A percentile compares a stretch with the other conserved stretches of the same genome.
Conservation (phyloP, 768 basidiomycete species). For the Calocybe gangraenosa region DNA sequence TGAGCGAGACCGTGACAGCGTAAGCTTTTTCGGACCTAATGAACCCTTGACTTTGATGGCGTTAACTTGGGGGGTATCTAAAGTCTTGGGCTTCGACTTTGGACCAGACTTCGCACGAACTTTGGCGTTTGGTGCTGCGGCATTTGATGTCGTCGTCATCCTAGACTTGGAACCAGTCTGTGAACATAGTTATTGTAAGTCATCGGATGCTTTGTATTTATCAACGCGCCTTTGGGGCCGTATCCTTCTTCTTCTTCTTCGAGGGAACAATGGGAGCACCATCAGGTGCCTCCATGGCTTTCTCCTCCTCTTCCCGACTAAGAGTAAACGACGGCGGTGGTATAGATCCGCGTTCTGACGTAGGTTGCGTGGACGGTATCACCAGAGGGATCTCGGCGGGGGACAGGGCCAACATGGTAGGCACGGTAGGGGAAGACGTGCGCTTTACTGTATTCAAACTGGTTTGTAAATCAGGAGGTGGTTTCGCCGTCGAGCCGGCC, state of each 20-base stretch:
- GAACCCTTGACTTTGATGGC: constrained; percentile 19
- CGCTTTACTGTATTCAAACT: constrained; percentile 2
- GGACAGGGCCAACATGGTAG: constrained; percentile 10
- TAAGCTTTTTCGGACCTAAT: constrained; percentile 29
- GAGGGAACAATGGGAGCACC: constrained; percentile 16
- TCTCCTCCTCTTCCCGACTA: constrained; percentile 25
- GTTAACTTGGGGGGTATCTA: constrained; percentile 16
- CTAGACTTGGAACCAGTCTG: constrained; percentile 23
- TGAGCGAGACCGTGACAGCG: constrained; percentile 59
- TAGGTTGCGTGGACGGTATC: constrained; percentile 15
- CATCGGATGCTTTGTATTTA: not conserved
- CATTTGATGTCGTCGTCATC: constrained; percentile 11
- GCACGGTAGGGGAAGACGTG: constrained; percentile 11
- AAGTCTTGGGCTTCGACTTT: constrained; percentile 25
- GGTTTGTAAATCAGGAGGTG: not conserved
- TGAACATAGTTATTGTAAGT: constrained; percentile 9
- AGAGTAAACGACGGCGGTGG: constrained; percentile 37
- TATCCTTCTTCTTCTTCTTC: constrained; percentile 40
- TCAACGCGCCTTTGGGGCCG: constrained; percentile 31
- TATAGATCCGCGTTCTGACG: constrained; percentile 53
- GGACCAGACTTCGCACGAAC: constrained; percentile 26
- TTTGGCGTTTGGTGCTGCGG: constrained; percentile 17
- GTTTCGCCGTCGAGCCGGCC: constrained; percentile 4
- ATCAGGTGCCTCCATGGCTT: constrained; percentile 21
- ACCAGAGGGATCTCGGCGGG: constrained; percentile 9